A percentile compares a stretch with the other conserved stretches of the same genome.
These are phyloP conservation scores for Trametes elegans DNA, from an alignment of 768 basidiomycete genomes.

Conservation along the genomic window DNA sequence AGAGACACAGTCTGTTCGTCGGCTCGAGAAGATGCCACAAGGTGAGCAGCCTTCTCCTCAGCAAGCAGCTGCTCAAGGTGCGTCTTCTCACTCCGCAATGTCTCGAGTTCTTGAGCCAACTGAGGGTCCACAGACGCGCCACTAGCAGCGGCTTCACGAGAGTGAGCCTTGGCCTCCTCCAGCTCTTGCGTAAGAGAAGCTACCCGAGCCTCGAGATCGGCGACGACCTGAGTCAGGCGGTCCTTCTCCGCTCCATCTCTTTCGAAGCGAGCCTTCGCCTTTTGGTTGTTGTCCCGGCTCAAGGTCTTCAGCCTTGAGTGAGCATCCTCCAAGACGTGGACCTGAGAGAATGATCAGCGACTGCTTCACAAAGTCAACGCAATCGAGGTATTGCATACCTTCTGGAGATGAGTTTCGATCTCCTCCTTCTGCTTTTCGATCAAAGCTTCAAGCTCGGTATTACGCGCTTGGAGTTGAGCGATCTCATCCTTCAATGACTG, in stretches of 20 bases:
- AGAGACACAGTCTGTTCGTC: constrained; percentile 28
- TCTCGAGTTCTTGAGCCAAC: constrained; percentile 35
- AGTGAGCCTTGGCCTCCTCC: constrained; percentile 37
- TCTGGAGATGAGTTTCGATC: constrained; percentile 14
- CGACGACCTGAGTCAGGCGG: constrained; percentile 20
- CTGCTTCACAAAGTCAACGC: not conserved
- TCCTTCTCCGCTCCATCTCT: constrained; percentile 14
- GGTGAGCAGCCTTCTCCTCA: constrained; percentile 33
- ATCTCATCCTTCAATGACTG: constrained; percentile 77
- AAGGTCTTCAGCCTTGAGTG: constrained; percentile 16
- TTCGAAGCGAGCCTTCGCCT: constrained; percentile 22
- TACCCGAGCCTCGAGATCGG: constrained; percentile 23
- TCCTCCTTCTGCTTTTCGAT: constrained; percentile 7
- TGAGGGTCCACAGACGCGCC: constrained; percentile 23
- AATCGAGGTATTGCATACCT: constrained; percentile 12
- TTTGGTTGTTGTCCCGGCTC: constrained; percentile 28
- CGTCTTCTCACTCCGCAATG: constrained; percentile 38
- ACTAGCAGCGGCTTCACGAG: constrained; percentile 7
- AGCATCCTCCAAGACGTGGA: constrained; percentile 11
- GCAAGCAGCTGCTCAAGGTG: constrained; percentile 38
- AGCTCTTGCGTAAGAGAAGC: constrained; percentile 25
- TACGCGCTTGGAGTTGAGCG: constrained; percentile 36
- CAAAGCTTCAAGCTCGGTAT: constrained; percentile 22
- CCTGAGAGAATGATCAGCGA: not conserved
- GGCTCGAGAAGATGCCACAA: constrained; percentile 13